Conservation (phyloP, 2,329 filamentous ascomycete species). For the Colletotrichum neosansevieriae region DNA sequence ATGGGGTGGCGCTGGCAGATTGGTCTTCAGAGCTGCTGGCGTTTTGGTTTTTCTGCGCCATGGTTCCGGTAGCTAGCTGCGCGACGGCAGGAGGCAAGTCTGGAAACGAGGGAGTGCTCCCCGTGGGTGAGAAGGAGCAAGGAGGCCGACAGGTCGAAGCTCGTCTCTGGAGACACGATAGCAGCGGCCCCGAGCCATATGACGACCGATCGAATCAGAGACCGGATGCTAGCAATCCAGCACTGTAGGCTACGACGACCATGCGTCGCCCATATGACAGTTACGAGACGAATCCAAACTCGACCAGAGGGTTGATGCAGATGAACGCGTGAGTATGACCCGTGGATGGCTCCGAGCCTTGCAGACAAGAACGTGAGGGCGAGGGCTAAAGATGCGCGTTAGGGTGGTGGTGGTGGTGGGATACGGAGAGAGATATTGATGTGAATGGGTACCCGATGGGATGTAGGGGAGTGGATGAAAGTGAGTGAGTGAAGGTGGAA, state of each 20-base stretch:
- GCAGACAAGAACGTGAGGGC: conserved; percentile 2
- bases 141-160: conserved; percentile 36
- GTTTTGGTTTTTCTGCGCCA: conserved; percentile 40
- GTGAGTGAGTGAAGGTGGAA: conserved; percentile 12
- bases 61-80: conserved; percentile 34
- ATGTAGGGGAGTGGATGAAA: conserved; percentile 5
- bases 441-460: conserved; percentile 22
- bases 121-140: conserved; percentile 37
- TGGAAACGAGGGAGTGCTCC: conserved; percentile 37
- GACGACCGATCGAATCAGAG: conserved; percentile 16
- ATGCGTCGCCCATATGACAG: conserved; percentile 35
- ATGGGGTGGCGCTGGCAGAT: conserved; percentile 40
- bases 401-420: background rate
- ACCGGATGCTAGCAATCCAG: conserved; percentile 18
- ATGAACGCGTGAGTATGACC: background rate
- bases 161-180: conserved; percentile 33
- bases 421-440: conserved; percentile 21
- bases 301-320: background rate
- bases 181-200: conserved; percentile 33
- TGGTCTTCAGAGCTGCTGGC: conserved; percentile 39
- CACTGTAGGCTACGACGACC: conserved; percentile 13
- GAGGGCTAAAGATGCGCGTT: conserved; percentile 8
- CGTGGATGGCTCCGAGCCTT: background rate
- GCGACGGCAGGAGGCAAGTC: conserved; percentile 21
- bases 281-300: conserved; percentile 4